A percentile compares a stretch with the other conserved stretches of the same genome.
Evolutionary conservation across 352 stramenopile genomes (phyloP).

Genomic region (Sclerospora graminicola): DNA sequence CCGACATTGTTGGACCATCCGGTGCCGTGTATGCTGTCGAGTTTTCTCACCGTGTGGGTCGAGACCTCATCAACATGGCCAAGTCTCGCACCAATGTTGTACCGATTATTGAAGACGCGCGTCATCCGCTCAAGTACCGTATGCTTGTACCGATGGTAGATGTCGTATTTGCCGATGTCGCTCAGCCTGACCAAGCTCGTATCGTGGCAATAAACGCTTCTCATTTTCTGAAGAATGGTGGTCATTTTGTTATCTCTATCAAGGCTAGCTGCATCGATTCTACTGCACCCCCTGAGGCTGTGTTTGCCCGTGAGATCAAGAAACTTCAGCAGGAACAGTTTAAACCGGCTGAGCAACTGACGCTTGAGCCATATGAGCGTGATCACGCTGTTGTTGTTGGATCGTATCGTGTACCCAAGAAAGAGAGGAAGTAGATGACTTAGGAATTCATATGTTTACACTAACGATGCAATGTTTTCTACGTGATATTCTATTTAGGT

Average conservation of each 20-base stretch:
- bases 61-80: slow-evolving; percentile 98
- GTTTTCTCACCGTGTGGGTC: slow-evolving; percentile 97
- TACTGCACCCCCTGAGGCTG: slow-evolving; percentile 94
- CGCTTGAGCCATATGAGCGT: slow-evolving; percentile 98
- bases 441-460: slow-evolving; percentile 6
- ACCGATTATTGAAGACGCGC: slow-evolving; percentile 98
- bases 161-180: slow-evolving; percentile 98
- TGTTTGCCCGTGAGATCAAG: slow-evolving; percentile 96
- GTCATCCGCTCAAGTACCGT: slow-evolving; percentile 97
- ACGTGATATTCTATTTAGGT: slow-evolving; percentile 24
- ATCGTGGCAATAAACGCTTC: slow-evolving; percentile 98
- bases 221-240: slow-evolving; percentile 99
- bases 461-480: slow-evolving; percentile 33
- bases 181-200: slow-evolving; percentile 98
- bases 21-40: slow-evolving; percentile 98
- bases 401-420: slow-evolving; percentile 92
- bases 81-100: slow-evolving; percentile 99
- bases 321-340: slow-evolving; percentile 98
- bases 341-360: slow-evolving; percentile 98
- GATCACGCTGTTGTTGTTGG: slow-evolving; percentile 98
- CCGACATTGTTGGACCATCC: slow-evolving; percentile 96
- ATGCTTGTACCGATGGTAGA: slow-evolving; percentile 99
- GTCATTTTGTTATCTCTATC: slow-evolving; percentile 99
- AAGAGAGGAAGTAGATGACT: slow-evolving; percentile 78
- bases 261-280: slow-evolving; percentile 99